Evolutionary conservation across 345 rosid genomes (phyloP).

Genomic region (Eucalyptus virginea): DNA sequence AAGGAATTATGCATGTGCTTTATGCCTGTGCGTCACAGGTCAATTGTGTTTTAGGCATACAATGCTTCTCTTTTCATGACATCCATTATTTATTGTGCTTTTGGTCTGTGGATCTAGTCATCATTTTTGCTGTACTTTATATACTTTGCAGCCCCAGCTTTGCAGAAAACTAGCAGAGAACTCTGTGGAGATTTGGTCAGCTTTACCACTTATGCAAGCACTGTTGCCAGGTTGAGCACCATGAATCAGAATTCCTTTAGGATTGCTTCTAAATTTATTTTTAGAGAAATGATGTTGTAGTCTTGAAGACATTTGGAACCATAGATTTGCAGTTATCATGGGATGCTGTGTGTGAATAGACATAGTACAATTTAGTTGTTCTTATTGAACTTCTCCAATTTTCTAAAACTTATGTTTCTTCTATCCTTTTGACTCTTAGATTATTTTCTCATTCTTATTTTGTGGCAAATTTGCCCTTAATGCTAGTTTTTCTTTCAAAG

Average conservation of each 20-base stretch:
- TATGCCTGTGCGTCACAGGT: constrained; percentile 91
- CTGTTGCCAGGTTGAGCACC: constrained; percentile 45
- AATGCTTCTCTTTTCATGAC: neutral
- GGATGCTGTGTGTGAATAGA: neutral
- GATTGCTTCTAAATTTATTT: neutral
- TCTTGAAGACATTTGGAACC: neutral
- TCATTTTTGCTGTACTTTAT: neutral
- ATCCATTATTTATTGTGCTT: neutral
- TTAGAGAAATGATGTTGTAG: neutral
- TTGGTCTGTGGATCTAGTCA: neutral
- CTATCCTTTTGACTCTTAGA: neutral
- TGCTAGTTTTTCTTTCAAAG: neutral
- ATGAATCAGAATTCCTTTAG: neutral
- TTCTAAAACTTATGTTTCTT: neutral
- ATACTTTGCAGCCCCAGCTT: constrained; percentile 41
- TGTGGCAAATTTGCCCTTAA: neutral
- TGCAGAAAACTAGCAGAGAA: constrained; percentile 55
- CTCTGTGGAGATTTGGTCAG: constrained; percentile 53
- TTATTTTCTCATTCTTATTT: neutral
- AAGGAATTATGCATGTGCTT: constrained; percentile 76
- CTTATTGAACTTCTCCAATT: neutral
- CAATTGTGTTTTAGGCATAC: neutral
- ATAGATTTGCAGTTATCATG: neutral
- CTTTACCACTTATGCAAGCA: constrained; percentile 72
- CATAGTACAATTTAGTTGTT: neutral